Percentiles rank a stretch among this genome's conserved stretches.
Evolutionary conservation across 768 basidiomycete species (phyloP).

Genomic region (Pholiota conissans): DNA sequence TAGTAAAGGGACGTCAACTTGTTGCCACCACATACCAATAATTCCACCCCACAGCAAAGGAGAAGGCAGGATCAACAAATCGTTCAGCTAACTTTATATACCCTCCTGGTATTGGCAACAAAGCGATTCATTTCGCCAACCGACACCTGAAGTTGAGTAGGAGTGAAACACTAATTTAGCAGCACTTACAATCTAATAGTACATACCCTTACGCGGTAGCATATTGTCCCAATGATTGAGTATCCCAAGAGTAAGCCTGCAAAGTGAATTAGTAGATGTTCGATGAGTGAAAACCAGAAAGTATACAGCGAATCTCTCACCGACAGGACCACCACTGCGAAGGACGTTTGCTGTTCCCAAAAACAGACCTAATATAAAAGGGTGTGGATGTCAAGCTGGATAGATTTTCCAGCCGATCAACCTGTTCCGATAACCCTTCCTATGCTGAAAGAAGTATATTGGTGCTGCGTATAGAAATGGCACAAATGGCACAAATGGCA

Average conservation of each 20-base stretch:
- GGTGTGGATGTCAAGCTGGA: background rate
- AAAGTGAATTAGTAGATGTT: background rate
- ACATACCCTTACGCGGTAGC: slow-evolving; percentile 69
- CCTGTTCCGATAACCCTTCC: slow-evolving; percentile 64
- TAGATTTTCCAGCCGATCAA: slow-evolving; percentile 26
- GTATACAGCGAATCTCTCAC: slow-evolving; percentile 27
- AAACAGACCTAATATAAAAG: slow-evolving; percentile 52
- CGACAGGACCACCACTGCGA: slow-evolving; percentile 65
- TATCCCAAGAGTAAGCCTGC: slow-evolving; percentile 73
- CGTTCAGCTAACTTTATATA: slow-evolving; percentile 82
- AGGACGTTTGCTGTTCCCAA: slow-evolving; percentile 58
- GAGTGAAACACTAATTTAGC: too few species aligned
- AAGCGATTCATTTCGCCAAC: slow-evolving; percentile 79
- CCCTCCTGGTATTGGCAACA: slow-evolving; percentile 75
- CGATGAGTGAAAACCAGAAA: too few species aligned
- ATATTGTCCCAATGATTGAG: slow-evolving; percentile 60
- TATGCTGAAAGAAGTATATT: slow-evolving; percentile 39
- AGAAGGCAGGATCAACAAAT: slow-evolving; percentile 76
- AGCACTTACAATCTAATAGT: background rate
- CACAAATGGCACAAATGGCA: too few species aligned
- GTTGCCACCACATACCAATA: slow-evolving; percentile 32
- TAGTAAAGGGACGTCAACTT: too few species aligned
- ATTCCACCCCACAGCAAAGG: slow-evolving; percentile 57
- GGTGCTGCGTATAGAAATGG: background rate
- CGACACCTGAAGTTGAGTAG: slow-evolving; percentile 45